Base-by-base conservation (phyloP, 768 basidiomycete species). In the Phylloporus sp. region DNA sequence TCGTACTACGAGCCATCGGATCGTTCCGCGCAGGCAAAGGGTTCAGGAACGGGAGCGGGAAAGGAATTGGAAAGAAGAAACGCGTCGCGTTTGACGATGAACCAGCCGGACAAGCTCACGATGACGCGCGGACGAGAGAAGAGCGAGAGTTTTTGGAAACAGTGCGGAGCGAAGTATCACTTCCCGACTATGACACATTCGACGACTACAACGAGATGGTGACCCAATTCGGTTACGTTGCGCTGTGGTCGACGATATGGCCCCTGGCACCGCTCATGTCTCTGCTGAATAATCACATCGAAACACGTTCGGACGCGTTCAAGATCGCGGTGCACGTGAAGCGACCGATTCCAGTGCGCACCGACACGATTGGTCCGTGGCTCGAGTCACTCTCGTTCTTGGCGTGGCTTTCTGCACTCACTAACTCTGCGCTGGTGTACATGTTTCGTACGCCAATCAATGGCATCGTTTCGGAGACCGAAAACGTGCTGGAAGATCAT, bases 151-250 rank as follows among this genome's bases (percentile, higher is more conserved):
- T 92, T 60, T 66, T 99, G 62, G 86, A 90, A 57, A 69, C 75
- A 38, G 84, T 96, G 21, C 73, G 91, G 47, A 70, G 71, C 40
- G 85, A 98, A 69, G 83, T 84, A 6, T 78, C 79, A 21, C 71
- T 94, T 38, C 88, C 93, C 0, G 82, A 82, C 31, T 93, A 94
- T 58, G 78, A 82, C 28, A 71, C 86, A 6, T 93, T 90, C 58
- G 79, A 73, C 42, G 95, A 97, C 68, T 99, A 95, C 66, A 82
- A 81, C 58, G 96, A 99, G 70, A 97, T 99, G 94, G 89, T 89
- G 14, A 86, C 87, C 9, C 91, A 94, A 59, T 96, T 95, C 63
- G 94, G 95, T 1, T 93, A 95, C 61, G 82, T 97, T 24, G 82
- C 81, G 8, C 71, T 97, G 18, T 98, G 93, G 91, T 88, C 84